Evolutionary conservation across 2,329 filamentous ascomycete genomes (phyloP).

Genomic region (Myriosclerotinia duriaeana): DNA sequence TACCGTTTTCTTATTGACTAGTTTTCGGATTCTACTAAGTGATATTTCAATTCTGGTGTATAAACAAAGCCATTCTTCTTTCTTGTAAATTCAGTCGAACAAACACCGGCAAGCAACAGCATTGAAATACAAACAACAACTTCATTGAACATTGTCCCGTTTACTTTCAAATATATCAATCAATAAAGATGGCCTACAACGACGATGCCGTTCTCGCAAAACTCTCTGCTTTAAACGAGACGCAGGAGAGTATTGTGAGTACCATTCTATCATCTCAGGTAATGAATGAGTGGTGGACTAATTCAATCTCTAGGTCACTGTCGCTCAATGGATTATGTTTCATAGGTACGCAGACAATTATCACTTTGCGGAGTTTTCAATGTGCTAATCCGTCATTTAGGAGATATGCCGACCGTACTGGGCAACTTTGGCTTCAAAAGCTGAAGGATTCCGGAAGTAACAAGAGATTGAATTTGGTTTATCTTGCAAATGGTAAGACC

Average conservation of each 20-base stretch:
- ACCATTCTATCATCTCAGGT: neutral
- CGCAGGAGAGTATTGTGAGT: slow-evolving; percentile 82
- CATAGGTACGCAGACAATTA: slow-evolving; percentile 66
- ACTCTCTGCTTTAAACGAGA: slow-evolving; percentile 92
- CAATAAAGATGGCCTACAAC: slow-evolving; percentile 76
- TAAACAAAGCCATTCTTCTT: slow-evolving; percentile 15
- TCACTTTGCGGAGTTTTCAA: neutral
- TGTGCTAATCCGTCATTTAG: slow-evolving; percentile 50
- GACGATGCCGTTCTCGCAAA: slow-evolving; percentile 95
- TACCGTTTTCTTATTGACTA: neutral
- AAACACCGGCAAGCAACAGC: slow-evolving; percentile 13
- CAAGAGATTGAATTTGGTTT: slow-evolving; percentile 87
- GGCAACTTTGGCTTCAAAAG: slow-evolving; percentile 85
- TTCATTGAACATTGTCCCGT: slow-evolving; percentile 10
- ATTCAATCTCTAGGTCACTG: slow-evolving; percentile 57
- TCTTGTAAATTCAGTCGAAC: slow-evolving; percentile 5
- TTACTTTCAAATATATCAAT: neutral
- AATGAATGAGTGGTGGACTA: slow-evolving; percentile 19
- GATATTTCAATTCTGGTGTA: slow-evolving; percentile 6
- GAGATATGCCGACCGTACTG: slow-evolving; percentile 87
- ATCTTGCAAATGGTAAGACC: slow-evolving; percentile 86
- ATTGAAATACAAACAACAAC: slow-evolving; percentile 13
- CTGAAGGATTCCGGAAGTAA: slow-evolving; percentile 82
- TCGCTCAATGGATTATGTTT: slow-evolving; percentile 99
- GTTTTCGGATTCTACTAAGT: neutral